These are phyloP conservation scores for Penicillium palitans DNA, from an alignment of 2,329 filamentous ascomycete species.

Conservation along the genomic window DNA sequence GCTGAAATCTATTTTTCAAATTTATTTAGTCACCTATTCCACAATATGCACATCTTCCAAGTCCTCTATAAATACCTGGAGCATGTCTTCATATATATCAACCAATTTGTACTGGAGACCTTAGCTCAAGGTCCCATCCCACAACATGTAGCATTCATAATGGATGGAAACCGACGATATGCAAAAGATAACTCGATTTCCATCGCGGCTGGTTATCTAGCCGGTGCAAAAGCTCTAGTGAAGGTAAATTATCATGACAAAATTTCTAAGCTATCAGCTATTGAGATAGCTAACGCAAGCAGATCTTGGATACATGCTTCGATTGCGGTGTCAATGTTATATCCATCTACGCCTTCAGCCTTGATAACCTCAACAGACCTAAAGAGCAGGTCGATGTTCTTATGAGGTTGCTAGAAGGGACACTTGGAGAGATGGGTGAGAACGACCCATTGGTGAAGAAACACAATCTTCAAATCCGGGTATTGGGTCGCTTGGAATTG, in stretches of 20 bases:
- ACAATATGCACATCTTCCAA: neutral
- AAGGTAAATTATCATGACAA: neutral
- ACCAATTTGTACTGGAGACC: neutral
- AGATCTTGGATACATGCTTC: neutral
- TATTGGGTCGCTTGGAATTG: neutral
- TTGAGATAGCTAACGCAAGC: neutral
- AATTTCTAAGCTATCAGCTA: too few species aligned
- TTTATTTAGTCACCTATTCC: too few species aligned
- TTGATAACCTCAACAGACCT: conserved; percentile 18
- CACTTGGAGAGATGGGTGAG: neutral
- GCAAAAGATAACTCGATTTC: neutral
- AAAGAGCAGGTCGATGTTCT: conserved; percentile 11
- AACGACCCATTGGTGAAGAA: neutral
- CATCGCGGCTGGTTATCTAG: neutral
- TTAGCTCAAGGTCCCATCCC: conserved; percentile 12
- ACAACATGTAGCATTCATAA: conserved; percentile 14
- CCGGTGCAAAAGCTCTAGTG: neutral
- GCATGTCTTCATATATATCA: neutral
- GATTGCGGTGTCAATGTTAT: conserved; percentile 1
- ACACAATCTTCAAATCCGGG: neutral
- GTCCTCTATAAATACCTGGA: neutral
- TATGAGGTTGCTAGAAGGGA: neutral
- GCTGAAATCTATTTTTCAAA: neutral
- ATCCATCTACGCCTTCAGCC: conserved; percentile 18
- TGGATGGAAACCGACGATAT: conserved; percentile 20